A percentile compares a stretch with the other conserved stretches of the same genome.
Evolutionary conservation across 1,139 yeast genomes (phyloP).

Genomic region (Yamadazyma blattariae): DNA sequence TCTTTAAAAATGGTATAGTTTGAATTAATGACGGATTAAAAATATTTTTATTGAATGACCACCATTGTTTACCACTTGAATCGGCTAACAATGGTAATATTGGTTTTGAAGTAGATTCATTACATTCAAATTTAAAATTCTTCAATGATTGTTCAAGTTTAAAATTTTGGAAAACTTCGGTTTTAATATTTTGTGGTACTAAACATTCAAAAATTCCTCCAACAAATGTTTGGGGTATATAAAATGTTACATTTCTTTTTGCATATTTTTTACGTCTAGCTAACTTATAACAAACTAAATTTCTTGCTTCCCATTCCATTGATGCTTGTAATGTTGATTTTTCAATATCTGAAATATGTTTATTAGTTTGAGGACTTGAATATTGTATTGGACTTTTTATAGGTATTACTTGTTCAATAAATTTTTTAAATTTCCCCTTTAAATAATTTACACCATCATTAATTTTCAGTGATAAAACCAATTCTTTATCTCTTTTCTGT

Average conservation of each 20-base stretch:
- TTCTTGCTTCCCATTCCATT: slow-evolving; percentile 28
- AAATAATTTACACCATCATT: slow-evolving; percentile 6
- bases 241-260: slow-evolving; percentile 44
- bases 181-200: slow-evolving; percentile 22
- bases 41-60: slow-evolving; percentile 24
- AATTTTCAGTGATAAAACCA: background rate
- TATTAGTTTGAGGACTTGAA: slow-evolving; percentile 20
- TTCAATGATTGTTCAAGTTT: slow-evolving; percentile 15
- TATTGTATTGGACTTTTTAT: slow-evolving; percentile 23
- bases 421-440: slow-evolving; percentile 19
- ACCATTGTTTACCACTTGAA: slow-evolving; percentile 48
- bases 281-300: slow-evolving; percentile 53
- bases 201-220: slow-evolving; percentile 67
- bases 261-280: slow-evolving; percentile 65
- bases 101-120: slow-evolving; percentile 38
- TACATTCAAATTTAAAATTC: slow-evolving; percentile 31
- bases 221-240: slow-evolving; percentile 57
- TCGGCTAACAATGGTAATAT: slow-evolving; percentile 62
- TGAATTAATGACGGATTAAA: slow-evolving; percentile 34
- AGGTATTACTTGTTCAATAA: slow-evolving; percentile 20
- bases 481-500: background rate
- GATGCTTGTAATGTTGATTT: slow-evolving; percentile 22
- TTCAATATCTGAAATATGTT: slow-evolving; percentile 20
- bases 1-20: slow-evolving; percentile 57
- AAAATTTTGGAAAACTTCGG: slow-evolving; percentile 17